Evolutionary conservation across 83 land plant genomes (phyloP).

Genomic region (Larix sibirica): DNA sequence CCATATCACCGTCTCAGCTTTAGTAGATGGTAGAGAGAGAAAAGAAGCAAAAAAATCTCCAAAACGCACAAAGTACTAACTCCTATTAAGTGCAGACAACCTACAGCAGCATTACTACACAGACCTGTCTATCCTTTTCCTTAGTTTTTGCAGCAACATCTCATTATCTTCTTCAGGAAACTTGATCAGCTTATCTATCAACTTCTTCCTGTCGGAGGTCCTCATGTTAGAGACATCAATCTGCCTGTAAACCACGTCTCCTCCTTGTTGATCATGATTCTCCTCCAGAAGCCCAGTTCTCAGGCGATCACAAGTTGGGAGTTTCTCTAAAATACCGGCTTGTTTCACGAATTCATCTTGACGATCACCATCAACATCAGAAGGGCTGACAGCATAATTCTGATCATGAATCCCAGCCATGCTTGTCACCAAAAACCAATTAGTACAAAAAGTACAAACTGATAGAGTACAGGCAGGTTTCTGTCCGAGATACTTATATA

Average conservation of each 20-base stretch:
- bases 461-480: background rate
- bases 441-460: background rate
- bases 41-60: too few species aligned
- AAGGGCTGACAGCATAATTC: background rate
- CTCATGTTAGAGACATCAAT: conserved; percentile 63
- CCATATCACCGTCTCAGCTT: too few species aligned
- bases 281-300: conserved; percentile 13
- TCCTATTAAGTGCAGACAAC: too few species aligned
- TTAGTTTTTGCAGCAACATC: conserved; percentile 49
- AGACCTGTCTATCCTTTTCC: conserved; percentile 71
- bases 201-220: conserved; percentile 46
- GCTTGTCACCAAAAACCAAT: background rate
- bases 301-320: conserved; percentile 3
- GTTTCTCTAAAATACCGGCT: background rate
- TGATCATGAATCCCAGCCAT: conserved; percentile 6
- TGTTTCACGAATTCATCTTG: conserved; percentile 2
- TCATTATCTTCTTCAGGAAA: conserved; percentile 75
- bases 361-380: background rate
- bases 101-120: background rate
- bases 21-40: too few species aligned
- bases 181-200: conserved; percentile 68
- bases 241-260: background rate
- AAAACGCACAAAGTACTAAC: too few species aligned
- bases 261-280: background rate
- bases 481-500: too few species aligned